A percentile compares a stretch with the other conserved stretches of the same genome.
Conservation (phyloP, 1,139 yeast species). For the Pichia sp. region DNA sequence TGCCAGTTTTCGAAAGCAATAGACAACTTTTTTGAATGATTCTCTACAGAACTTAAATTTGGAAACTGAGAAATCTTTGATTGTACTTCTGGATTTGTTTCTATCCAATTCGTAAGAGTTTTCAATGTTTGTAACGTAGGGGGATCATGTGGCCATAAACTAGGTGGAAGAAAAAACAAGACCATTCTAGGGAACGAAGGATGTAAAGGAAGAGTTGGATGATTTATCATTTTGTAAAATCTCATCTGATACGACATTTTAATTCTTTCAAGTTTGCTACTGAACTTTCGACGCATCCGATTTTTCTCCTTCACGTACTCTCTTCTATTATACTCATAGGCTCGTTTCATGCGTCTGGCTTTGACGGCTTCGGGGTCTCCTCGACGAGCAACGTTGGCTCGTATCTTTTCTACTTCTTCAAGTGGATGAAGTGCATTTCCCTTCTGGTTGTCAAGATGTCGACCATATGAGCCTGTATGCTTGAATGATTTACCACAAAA, state of each 20-base stretch:
- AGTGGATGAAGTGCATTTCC: slow-evolving; percentile 41
- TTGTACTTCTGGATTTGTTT: slow-evolving; percentile 13
- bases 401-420: slow-evolving; percentile 34
- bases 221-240: slow-evolving; percentile 32
- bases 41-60: slow-evolving; percentile 8
- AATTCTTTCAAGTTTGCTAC: slow-evolving; percentile 32
- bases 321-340: slow-evolving; percentile 37
- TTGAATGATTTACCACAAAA: slow-evolving; percentile 43
- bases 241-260: slow-evolving; percentile 29
- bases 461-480: slow-evolving; percentile 46
- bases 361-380: slow-evolving; percentile 38
- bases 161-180: slow-evolving; percentile 37
- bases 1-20: slow-evolving; percentile 40
- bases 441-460: slow-evolving; percentile 42
- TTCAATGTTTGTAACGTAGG: slow-evolving; percentile 38
- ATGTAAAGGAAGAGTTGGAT: slow-evolving; percentile 35
- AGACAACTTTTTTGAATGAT: slow-evolving; percentile 28
- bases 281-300: slow-evolving; percentile 31
- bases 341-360: slow-evolving; percentile 33
- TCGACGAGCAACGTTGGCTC: slow-evolving; percentile 41
- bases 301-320: slow-evolving; percentile 39
- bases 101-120: slow-evolving; percentile 15
- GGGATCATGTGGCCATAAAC: slow-evolving; percentile 43
- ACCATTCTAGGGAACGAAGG: slow-evolving; percentile 43
- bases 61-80: slow-evolving; percentile 14